Conservation (phyloP, 1,139 yeast genomes). For the Debaryomycetaceae sp. region DNA sequence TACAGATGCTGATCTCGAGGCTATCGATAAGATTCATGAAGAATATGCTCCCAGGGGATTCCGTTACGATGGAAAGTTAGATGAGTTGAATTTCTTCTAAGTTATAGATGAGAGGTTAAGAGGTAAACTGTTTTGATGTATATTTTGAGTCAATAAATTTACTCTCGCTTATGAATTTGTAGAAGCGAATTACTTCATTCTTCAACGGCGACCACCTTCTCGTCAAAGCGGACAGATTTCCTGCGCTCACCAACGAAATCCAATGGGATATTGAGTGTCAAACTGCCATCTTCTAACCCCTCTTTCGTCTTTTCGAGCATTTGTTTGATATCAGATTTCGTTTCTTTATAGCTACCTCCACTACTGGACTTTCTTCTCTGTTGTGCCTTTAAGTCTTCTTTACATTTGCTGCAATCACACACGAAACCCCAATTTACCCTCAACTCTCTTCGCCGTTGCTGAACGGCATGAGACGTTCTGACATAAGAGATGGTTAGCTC, state of each 20-base stretch:
- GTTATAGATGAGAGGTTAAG: no score
- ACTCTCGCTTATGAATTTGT: no score
- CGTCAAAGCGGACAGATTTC: constrained; percentile 73
- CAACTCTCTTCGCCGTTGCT: constrained; percentile 62
- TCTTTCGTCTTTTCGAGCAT: constrained; percentile 39
- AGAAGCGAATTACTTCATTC: no score
- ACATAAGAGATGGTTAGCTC: constrained; percentile 72
- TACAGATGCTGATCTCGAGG: constrained; percentile 50
- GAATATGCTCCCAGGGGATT: background rate
- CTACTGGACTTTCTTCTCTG: constrained; percentile 35
- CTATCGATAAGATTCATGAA: constrained; percentile 22
- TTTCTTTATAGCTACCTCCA: constrained; percentile 11
- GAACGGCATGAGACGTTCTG: constrained; percentile 60
- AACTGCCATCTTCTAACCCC: constrained; percentile 37
- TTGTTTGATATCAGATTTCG: constrained; percentile 43
- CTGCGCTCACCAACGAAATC: constrained; percentile 47
- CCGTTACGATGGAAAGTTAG: constrained; percentile 15
- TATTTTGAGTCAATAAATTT: no score
- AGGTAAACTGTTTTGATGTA: no score
- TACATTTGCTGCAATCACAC: constrained; percentile 69
- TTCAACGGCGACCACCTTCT: constrained; percentile 42
- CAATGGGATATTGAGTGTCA: constrained; percentile 46
- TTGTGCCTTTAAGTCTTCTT: constrained; percentile 46
- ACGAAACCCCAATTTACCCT: constrained; percentile 81
- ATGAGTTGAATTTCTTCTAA: no score